Evolutionary conservation across 257 asterid genomes (phyloP).

Genomic region (Nicotiana undulata): DNA sequence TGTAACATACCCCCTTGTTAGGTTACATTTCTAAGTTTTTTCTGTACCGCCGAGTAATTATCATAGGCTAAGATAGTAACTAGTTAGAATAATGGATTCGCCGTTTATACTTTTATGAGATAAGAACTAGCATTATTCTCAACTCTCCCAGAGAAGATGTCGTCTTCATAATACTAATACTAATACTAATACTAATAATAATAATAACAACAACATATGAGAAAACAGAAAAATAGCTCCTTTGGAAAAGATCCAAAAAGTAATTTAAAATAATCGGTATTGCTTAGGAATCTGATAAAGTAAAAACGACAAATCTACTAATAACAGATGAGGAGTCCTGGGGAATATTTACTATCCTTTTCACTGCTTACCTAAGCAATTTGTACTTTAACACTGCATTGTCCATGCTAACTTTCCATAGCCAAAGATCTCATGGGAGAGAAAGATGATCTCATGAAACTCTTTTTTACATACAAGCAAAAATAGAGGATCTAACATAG

Average conservation of each 20-base stretch:
- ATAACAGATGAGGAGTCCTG: neutral
- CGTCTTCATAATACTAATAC: no score
- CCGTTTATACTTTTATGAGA: no score
- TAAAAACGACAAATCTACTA: neutral
- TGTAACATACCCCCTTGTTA: no score
- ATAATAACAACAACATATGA: no score
- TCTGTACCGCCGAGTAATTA: no score
- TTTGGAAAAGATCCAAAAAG: neutral
- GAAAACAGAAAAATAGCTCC: neutral
- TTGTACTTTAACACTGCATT: neutral
- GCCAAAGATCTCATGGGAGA: neutral
- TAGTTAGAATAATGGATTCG: no score
- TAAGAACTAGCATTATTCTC: no score
- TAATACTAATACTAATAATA: no score
- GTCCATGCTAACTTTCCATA: neutral
- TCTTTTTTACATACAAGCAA: neutral
- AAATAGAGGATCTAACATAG: neutral
- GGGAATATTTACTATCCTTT: neutral
- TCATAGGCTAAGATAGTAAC: no score
- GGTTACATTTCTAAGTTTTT: no score
- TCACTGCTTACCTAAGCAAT: slow-evolving; percentile 1
- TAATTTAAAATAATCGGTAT: neutral
- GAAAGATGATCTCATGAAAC: neutral
- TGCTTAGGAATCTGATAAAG: neutral
- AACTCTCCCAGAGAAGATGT: no score